phyloP scores from a whole-genome alignment of 176 grass and related monocot species.

The sorghum (Sorghum bicolor) region Sorghum_bicolor_NCBIv3 NC_012878.2:52499501-52500000 shows the following conservation, averaged over 20 bases:
- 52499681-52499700: slow-evolving; percentile 69
- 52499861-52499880: slow-evolving; percentile 65
- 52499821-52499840: slow-evolving; percentile 52
- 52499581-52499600: slow-evolving; percentile 67
- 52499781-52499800: slow-evolving; percentile 61
- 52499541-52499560: slow-evolving; percentile 80
- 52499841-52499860: slow-evolving; percentile 69
- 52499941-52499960: slow-evolving; percentile 74
- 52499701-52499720: slow-evolving; percentile 58
- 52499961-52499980: slow-evolving; percentile 72
- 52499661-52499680: slow-evolving; percentile 73
- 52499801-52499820: slow-evolving; percentile 45
- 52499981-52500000: slow-evolving; percentile 87
- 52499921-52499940: slow-evolving; percentile 74
- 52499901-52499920: slow-evolving; percentile 80
- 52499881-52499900: slow-evolving; percentile 79
- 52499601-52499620: slow-evolving; percentile 81
- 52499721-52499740: slow-evolving; percentile 50
- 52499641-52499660: slow-evolving; percentile 56
- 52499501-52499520: slow-evolving; percentile 68
- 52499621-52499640: slow-evolving; percentile 58
- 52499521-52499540: slow-evolving; percentile 70
- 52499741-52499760: slow-evolving; percentile 65
- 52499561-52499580: slow-evolving; percentile 78
- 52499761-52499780: slow-evolving; percentile 65